Evolutionary conservation across 768 basidiomycete species (phyloP).

Genomic region (Suillus alpinus): DNA sequence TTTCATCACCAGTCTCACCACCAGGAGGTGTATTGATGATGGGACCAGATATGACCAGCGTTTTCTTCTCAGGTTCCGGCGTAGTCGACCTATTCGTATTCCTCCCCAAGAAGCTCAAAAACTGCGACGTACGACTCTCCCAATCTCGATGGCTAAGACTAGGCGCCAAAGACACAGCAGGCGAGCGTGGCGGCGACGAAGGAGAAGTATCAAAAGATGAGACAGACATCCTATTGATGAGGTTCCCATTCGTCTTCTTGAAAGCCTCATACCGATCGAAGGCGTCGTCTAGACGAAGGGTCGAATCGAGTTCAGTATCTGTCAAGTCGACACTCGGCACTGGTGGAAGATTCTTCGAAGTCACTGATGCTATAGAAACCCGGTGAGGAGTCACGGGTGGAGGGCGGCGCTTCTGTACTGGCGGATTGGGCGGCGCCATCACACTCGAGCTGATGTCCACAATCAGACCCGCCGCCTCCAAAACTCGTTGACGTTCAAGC

Average conservation of each 20-base stretch:
- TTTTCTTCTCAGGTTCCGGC: constrained; percentile 44
- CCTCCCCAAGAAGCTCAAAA: constrained; percentile 64
- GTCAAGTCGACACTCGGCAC: constrained; percentile 36
- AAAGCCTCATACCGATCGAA: constrained; percentile 87
- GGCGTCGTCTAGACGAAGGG: constrained; percentile 68
- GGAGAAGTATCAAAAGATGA: constrained; percentile 51
- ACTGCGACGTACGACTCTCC: constrained; percentile 42
- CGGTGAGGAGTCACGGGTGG: constrained; percentile 22
- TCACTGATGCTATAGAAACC: constrained; percentile 10
- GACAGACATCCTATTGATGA: constrained; percentile 56
- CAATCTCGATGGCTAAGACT: constrained; percentile 30
- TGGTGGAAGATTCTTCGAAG: constrained; percentile 53
- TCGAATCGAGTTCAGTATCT: constrained; percentile 30
- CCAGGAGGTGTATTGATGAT: constrained; percentile 47
- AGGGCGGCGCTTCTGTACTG: constrained; percentile 23
- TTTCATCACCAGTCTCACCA: constrained; percentile 38
- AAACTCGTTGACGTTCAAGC: constrained; percentile 72
- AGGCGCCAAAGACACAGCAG: constrained; percentile 30
- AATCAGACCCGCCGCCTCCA: constrained; percentile 87
- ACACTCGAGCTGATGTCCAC: constrained; percentile 47
- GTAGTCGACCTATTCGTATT: constrained; percentile 38
- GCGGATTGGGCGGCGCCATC: constrained; percentile 42
- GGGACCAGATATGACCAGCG: constrained; percentile 67
- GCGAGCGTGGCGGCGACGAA: constrained; percentile 39
- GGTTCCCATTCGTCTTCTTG: constrained; percentile 47